Evolutionary conservation across 2,329 filamentous ascomycete species (phyloP).

Genomic region (Aspergillus caelatus): DNA sequence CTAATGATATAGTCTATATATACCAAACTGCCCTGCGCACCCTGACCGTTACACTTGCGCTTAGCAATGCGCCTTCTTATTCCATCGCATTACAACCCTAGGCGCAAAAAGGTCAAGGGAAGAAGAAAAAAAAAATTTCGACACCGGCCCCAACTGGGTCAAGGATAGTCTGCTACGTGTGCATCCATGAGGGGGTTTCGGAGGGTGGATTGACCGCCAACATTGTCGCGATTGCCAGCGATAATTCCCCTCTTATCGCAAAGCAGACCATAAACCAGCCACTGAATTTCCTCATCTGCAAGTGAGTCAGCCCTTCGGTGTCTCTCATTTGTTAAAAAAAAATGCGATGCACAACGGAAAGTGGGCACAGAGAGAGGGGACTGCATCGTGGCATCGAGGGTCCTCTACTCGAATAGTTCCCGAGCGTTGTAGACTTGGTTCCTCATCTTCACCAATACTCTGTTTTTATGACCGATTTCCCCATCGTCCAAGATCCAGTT

Average conservation of each 20-base stretch:
- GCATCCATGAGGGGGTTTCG: neutral
- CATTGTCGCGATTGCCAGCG: neutral
- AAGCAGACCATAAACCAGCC: neutral
- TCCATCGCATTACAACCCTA: neutral
- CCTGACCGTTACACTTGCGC: neutral
- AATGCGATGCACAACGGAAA: constrained; percentile 1
- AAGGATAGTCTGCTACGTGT: constrained; percentile 2
- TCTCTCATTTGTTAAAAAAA: neutral
- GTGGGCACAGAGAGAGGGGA: neutral
- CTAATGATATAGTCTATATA: neutral
- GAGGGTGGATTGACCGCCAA: constrained; percentile 2
- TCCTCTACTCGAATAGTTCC: neutral
- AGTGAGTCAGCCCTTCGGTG: neutral
- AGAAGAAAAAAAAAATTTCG: neutral
- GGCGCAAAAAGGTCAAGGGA: neutral
- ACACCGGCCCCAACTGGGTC: neutral
- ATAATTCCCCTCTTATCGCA: constrained; percentile 1
- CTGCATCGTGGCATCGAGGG: constrained; percentile 1
- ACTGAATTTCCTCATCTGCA: neutral
- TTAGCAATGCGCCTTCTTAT: constrained; percentile 2
- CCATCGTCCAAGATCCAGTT: neutral
- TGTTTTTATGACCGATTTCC: neutral
- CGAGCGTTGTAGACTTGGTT: neutral
- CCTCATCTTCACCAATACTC: neutral
- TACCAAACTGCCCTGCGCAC: neutral